These are phyloP conservation scores for Poterioochromonas sp. DNA, from an alignment of 352 stramenopile genomes.

Conservation along the genomic window DNA sequence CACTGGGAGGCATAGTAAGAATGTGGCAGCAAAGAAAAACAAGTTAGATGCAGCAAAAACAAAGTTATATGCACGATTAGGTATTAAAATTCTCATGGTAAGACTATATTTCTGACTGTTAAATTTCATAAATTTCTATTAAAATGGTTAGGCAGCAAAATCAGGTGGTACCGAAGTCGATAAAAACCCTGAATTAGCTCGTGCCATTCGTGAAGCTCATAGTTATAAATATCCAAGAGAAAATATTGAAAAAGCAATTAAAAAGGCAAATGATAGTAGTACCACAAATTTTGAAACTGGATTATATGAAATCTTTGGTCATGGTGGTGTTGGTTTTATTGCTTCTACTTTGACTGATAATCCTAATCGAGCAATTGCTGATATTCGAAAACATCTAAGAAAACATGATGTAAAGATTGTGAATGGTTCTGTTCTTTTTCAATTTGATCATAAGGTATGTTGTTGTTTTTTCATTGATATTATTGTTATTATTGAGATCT, in stretches of 20 bases:
- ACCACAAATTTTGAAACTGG: not conserved
- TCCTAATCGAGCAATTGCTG: not conserved
- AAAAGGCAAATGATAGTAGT: not conserved
- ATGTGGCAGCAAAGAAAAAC: conserved; percentile 14
- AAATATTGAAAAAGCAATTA: conserved; percentile 2
- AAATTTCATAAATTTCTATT: not conserved
- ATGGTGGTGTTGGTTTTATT: conserved; percentile 13
- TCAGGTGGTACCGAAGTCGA: not conserved
- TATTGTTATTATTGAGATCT: not conserved
- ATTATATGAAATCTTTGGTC: conserved; percentile 21
- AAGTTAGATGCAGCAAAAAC: conserved; percentile 7
- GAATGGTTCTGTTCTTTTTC: conserved; percentile 17
- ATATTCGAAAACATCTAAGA: not conserved
- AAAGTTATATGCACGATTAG: not conserved
- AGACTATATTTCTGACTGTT: not conserved
- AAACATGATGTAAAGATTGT: conserved; percentile 22
- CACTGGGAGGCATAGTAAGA: conserved; percentile 18
- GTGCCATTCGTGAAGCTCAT: not conserved
- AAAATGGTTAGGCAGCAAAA: conserved; percentile 12
- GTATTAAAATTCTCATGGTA: conserved; percentile 7
- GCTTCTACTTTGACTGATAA: not conserved
- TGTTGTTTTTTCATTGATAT: not conserved
- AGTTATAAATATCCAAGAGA: conserved; percentile 7
- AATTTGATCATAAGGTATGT: conserved; percentile 20
- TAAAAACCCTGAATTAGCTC: not conserved